A percentile compares a stretch with the other conserved stretches of the same genome.
Conservation (phyloP, 1,139 yeast species). For the Yamadazyma atlantica region DNA sequence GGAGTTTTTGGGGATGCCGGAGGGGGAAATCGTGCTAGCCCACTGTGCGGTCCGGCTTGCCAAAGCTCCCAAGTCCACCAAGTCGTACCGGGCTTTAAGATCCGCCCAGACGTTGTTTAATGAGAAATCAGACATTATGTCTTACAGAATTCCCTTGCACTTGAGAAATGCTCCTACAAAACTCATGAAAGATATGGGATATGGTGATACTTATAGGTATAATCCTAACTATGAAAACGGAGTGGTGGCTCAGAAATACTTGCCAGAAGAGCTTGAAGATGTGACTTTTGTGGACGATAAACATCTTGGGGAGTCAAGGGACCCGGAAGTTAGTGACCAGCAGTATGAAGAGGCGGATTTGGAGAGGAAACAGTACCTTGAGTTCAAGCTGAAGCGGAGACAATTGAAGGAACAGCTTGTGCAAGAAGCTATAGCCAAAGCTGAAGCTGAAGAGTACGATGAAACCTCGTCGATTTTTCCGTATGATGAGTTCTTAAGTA, state of each 20-base stretch:
- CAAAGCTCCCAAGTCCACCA: conserved; percentile 79
- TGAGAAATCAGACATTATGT: conserved; percentile 62
- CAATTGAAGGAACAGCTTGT: conserved; percentile 13
- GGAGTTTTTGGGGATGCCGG: conserved; percentile 95
- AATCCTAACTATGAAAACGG: conserved; percentile 81
- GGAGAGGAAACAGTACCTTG: conserved; percentile 27
- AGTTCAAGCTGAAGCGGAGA: conserved; percentile 24
- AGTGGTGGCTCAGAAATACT: conserved; percentile 64
- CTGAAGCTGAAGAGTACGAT: conserved; percentile 6
- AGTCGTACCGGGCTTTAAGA: conserved; percentile 77
- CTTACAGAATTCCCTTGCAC: conserved; percentile 73
- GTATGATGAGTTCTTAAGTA: conserved; percentile 37
- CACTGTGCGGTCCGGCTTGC: conserved; percentile 92
- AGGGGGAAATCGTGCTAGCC: conserved; percentile 84
- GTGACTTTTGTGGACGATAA: conserved; percentile 36
- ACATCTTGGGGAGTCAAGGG: conserved; percentile 34
- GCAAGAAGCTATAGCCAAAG: conserved; percentile 7
- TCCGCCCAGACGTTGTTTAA: conserved; percentile 58
- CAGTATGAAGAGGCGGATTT: conserved; percentile 22
- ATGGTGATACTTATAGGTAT: conserved; percentile 81
- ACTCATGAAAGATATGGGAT: conserved; percentile 86
- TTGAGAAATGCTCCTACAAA: conserved; percentile 91
- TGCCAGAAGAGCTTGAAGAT: conserved; percentile 52
- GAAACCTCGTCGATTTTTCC: conserved; percentile 17
- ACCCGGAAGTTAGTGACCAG: conserved; percentile 23